Percentiles rank a stretch among this genome's conserved stretches.
Conservation (phyloP, 306 rosid genomes). For the Phaseolus lunatus region DNA sequence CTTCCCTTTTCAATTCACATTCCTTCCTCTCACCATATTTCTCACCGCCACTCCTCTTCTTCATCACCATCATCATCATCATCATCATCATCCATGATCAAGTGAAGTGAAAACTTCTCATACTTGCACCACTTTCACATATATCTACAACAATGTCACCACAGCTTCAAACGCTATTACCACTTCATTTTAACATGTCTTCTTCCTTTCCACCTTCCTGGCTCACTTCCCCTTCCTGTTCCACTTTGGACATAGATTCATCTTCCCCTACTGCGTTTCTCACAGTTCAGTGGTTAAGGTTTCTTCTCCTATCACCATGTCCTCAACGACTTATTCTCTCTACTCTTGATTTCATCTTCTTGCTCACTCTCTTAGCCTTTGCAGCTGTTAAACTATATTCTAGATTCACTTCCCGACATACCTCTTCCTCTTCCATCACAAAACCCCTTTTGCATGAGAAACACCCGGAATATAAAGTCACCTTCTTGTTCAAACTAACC, state of each 20-base stretch:
- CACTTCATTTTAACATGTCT: constrained; percentile 43
- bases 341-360: constrained; percentile 40
- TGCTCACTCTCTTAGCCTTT: constrained; percentile 41
- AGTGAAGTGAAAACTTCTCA: not conserved
- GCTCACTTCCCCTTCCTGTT: constrained; percentile 49
- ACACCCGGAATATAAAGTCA: constrained; percentile 43
- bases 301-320: constrained; percentile 52
- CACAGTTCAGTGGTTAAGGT: constrained; percentile 44
- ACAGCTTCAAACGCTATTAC: not conserved
- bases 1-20: not conserved
- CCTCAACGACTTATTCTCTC: constrained; percentile 51
- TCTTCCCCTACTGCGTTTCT: constrained; percentile 42
- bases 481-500: constrained; percentile 48
- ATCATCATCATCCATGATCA: not conserved
- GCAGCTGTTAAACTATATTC: constrained; percentile 39
- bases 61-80: not conserved
- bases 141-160: no score
- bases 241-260: constrained; percentile 38
- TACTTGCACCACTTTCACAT: not conserved
- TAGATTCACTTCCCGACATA: constrained; percentile 24
- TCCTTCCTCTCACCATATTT: no score
- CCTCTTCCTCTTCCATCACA: constrained; percentile 27
- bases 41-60: not conserved
- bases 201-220: constrained; percentile 38
- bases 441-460: constrained; percentile 47